phyloP scores from a whole-genome alignment of 2,329 filamentous ascomycete genomes.

The Colletotrichum camelliae region DNA sequence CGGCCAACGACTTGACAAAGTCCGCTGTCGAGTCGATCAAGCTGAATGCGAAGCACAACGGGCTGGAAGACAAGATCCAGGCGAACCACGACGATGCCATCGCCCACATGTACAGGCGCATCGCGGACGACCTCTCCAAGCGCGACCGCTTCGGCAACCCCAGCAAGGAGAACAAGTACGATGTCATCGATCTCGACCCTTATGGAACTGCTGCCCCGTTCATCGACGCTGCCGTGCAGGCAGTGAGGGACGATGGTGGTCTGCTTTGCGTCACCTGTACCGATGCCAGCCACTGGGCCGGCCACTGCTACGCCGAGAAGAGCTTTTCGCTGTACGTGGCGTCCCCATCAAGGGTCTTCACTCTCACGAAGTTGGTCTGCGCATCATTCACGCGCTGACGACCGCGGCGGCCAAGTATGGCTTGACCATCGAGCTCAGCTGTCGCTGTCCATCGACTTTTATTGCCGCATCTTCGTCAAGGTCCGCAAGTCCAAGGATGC shows the following conservation, averaged over 20 bases:
- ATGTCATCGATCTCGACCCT: conserved; percentile 95
- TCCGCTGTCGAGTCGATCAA: conserved; percentile 82
- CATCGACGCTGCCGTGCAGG: conserved; percentile 87
- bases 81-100: conserved; percentile 84
- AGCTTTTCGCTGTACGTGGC: conserved; percentile 90
- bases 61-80: conserved; percentile 71
- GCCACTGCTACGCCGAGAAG: conserved; percentile 93
- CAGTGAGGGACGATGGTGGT: conserved; percentile 82
- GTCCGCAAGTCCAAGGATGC: conserved; percentile 80
- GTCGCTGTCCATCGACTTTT: conserved; percentile 95
- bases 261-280: conserved; percentile 96
- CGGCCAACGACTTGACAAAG: conserved; percentile 86
- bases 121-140: conserved; percentile 58
- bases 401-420: conserved; percentile 85
- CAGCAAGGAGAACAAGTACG: conserved; percentile 65
- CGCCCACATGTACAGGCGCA: conserved; percentile 84
- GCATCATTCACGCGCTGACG: conserved; percentile 82
- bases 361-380: conserved; percentile 88
- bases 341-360: conserved; percentile 83
- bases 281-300: conserved; percentile 93
- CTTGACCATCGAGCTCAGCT: conserved; percentile 85
- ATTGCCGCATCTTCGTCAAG: conserved; percentile 86
- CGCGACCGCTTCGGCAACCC: conserved; percentile 43
- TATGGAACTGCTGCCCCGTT: conserved; percentile 95
- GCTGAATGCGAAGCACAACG: conserved; percentile 85